Evolutionary conservation across 169 alveolate species (phyloP).

Genomic region (Toxoplasma gondii): DNA sequence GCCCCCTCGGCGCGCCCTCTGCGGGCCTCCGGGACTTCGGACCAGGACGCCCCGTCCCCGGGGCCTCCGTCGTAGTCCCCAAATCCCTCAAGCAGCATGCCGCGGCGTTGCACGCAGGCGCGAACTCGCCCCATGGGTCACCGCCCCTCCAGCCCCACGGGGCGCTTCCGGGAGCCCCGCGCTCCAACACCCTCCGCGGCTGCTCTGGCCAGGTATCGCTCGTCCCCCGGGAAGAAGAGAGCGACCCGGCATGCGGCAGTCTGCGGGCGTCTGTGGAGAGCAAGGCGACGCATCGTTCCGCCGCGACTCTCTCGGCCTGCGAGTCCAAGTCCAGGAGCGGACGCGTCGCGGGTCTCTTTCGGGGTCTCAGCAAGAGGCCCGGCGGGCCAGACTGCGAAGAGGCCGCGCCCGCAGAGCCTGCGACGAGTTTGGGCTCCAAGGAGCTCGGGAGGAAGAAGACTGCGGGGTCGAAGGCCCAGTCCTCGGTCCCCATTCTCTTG

Average conservation of each 20-base stretch:
- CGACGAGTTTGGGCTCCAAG: not conserved
- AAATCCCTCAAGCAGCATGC: not conserved
- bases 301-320: not conserved
- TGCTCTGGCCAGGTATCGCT: not conserved
- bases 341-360: not conserved
- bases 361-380: not conserved
- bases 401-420: not conserved
- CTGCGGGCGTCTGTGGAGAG: not conserved
- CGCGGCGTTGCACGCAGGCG: constrained; percentile 10
- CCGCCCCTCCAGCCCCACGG: not conserved
- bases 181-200: not conserved
- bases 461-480: not conserved
- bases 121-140: not conserved
- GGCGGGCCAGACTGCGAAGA: not conserved
- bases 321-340: not conserved
- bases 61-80: not conserved
- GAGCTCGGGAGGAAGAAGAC: not conserved
- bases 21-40: not conserved
- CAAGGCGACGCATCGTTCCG: not conserved
- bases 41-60: not conserved
- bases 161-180: not conserved
- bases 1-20: not conserved
- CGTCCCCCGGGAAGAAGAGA: not conserved
- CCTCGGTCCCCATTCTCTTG: not conserved
- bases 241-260: not conserved